phyloP scores from a whole-genome alignment of 768 basidiomycete species.

The Kwoniella dendrophila region DNA sequence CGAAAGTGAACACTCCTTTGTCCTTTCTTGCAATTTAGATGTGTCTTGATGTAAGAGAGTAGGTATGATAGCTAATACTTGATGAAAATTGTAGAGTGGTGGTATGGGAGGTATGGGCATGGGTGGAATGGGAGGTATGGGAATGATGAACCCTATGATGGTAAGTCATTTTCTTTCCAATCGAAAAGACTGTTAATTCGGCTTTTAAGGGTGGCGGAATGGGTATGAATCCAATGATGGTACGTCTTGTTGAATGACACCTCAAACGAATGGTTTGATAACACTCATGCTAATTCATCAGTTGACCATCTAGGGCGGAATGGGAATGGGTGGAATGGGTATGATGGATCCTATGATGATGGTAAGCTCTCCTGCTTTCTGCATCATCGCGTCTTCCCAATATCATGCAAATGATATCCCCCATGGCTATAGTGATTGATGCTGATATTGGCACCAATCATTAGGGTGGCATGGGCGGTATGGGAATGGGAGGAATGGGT shows the following conservation, averaged over 20 bases:
- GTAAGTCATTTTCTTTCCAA: conserved; percentile 49
- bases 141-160: conserved; percentile 35
- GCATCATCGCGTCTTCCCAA: background rate
- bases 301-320: conserved; percentile 10
- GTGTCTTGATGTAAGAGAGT: background rate
- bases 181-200: no score
- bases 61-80: no score
- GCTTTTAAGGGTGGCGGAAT: conserved; percentile 61
- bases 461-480: conserved; percentile 45
- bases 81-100: conserved; percentile 6
- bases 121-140: conserved; percentile 50
- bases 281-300: background rate
- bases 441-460: background rate
- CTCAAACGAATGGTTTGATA: background rate
- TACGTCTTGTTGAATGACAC: background rate
- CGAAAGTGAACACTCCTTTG: no score
- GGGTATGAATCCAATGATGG: conserved; percentile 54
- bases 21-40: background rate
- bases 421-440: background rate
- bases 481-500: conserved; percentile 55
- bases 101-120: conserved; percentile 7
- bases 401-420: conserved; percentile 19
- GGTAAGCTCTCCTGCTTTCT: conserved; percentile 10
- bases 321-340: conserved; percentile 34
- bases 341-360: conserved; percentile 44